Evolutionary conservation across 169 alveolate genomes (phyloP).

Genomic region (Eimeria necatrix): DNA sequence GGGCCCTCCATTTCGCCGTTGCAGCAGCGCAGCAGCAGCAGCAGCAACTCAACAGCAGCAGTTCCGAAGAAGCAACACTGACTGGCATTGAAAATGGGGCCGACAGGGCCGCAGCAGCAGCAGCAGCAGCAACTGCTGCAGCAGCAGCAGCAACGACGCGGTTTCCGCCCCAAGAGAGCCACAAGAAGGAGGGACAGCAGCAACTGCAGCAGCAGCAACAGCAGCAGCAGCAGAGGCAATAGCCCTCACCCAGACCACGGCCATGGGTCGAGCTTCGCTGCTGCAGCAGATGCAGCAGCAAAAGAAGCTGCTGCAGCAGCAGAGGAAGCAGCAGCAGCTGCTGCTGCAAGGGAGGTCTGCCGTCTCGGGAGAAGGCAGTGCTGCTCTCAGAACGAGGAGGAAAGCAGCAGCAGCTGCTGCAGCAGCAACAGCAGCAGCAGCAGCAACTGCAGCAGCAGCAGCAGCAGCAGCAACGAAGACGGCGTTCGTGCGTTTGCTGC

Average conservation of each 20-base stretch:
- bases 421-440: background rate
- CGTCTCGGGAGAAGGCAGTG: background rate
- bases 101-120: background rate
- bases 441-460: background rate
- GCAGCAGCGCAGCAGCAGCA: no score
- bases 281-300: background rate
- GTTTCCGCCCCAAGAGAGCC: background rate
- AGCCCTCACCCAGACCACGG: background rate
- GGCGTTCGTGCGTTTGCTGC: constrained; percentile 28
- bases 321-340: background rate
- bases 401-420: background rate
- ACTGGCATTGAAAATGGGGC: no score
- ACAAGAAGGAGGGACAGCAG: no score
- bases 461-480: background rate
- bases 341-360: constrained; percentile 12
- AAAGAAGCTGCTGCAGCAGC: background rate
- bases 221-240: background rate
- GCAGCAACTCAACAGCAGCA: no score
- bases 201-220: background rate
- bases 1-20: no score
- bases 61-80: no score
- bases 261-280: background rate
- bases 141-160: background rate
- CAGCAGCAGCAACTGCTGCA: background rate
- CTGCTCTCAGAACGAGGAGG: background rate